Percentiles rank a stretch among this genome's conserved stretches.
phyloP scores from a whole-genome alignment of 2,329 filamentous ascomycete genomes.

The Aureobasidium sp. region DNA sequence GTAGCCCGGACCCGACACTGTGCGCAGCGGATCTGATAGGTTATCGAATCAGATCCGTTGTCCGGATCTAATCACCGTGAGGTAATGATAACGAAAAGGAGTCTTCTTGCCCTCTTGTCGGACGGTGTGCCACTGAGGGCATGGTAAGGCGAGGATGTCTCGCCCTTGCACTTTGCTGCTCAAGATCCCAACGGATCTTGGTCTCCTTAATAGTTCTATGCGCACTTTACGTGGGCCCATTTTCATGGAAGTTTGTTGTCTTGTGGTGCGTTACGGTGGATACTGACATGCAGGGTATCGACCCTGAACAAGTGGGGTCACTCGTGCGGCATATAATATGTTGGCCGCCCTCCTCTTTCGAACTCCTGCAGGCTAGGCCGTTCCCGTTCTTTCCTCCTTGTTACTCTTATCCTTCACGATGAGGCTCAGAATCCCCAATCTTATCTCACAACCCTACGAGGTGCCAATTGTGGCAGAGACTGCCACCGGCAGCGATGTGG shows the following conservation, averaged over 20 bases:
- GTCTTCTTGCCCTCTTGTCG: neutral
- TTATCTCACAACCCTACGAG: neutral
- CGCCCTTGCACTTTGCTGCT: neutral
- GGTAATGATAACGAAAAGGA: neutral
- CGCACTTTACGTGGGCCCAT: neutral
- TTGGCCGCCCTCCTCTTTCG: neutral
- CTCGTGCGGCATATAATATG: neutral
- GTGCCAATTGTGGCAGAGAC: neutral
- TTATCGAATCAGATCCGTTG: constrained; percentile 5
- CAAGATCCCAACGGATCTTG: neutral
- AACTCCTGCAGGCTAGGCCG: constrained; percentile 10
- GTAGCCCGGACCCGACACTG: neutral
- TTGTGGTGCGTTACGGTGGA: neutral
- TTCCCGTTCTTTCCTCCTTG: neutral
- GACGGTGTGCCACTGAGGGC: neutral
- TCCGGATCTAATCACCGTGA: neutral
- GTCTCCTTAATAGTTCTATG: neutral
- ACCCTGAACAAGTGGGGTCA: neutral
- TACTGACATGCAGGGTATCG: neutral
- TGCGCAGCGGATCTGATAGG: constrained; percentile 6
- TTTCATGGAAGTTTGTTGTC: neutral
- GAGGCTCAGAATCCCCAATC: constrained; percentile 14
- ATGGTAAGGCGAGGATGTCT: neutral
- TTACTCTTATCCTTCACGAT: neutral
- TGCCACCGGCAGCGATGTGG: constrained; percentile 12